Conservation (phyloP, 345 rosid species). For the Lagerstroemia speciosa region DNA sequence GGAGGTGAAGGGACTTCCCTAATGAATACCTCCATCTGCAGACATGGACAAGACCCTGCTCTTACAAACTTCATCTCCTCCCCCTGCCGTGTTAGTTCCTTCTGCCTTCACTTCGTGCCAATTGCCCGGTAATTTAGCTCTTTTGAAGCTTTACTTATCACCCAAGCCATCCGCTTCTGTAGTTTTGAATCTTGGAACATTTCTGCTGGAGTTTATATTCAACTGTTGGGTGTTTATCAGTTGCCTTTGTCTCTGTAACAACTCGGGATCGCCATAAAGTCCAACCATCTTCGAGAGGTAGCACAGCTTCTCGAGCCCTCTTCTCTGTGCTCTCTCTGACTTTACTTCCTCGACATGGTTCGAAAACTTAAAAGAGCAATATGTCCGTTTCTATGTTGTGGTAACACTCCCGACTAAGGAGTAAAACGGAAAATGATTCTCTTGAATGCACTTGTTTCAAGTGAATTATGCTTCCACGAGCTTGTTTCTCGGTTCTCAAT, state of each 20-base stretch:
- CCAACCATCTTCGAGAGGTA: conserved; percentile 53
- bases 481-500: not conserved
- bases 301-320: not conserved
- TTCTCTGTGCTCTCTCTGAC: not conserved
- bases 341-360: conserved; percentile 31
- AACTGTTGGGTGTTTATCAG: conserved; percentile 74
- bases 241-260: conserved; percentile 67
- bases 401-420: conserved; percentile 47
- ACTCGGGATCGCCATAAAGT: conserved; percentile 47
- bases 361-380: conserved; percentile 56
- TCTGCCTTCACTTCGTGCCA: no score
- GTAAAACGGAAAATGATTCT: conserved; percentile 49
- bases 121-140: no score
- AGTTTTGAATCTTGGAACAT: not conserved
- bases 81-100: no score
- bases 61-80: no score
- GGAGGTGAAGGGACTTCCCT: conserved; percentile 60
- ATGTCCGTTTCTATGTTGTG: conserved; percentile 57
- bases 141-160: not conserved
- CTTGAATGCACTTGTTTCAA: no score
- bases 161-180: not conserved
- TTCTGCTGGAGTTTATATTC: conserved; percentile 61
- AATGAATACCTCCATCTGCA: conserved; percentile 62
- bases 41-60: no score
- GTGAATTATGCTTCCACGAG: no score